Conservation (phyloP, 1,139 yeast species). For the Taiozyma sp. region DNA sequence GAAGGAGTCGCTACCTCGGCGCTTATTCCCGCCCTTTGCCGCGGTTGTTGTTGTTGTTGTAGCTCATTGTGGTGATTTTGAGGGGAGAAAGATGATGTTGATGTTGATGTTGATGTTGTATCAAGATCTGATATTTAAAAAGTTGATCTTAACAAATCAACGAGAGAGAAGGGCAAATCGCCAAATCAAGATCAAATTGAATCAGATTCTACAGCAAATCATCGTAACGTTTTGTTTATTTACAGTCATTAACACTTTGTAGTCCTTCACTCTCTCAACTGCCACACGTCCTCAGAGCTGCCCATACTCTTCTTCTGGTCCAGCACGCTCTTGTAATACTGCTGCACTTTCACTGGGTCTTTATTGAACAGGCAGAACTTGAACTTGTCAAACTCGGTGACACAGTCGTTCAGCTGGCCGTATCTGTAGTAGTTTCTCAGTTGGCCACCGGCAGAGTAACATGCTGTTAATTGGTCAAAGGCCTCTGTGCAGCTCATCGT, state of each 20-base stretch:
- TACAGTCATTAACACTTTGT: not conserved
- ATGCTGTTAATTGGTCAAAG: conserved; percentile 77
- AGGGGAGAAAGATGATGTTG: not conserved
- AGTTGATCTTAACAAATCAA: no score
- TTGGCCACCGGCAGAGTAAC: conserved; percentile 90
- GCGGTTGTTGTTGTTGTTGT: not conserved
- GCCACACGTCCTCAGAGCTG: conserved; percentile 83
- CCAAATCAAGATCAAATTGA: no score
- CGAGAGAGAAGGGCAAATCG: no score
- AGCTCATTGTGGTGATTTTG: not conserved
- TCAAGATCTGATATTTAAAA: not conserved
- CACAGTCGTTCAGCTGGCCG: conserved; percentile 72
- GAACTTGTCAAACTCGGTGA: conserved; percentile 63
- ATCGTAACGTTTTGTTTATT: not conserved
- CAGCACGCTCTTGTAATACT: conserved; percentile 60
- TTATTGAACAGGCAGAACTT: conserved; percentile 73
- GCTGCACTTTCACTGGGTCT: conserved; percentile 52
- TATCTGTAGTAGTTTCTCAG: conserved; percentile 74
- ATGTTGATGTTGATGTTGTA: not conserved
- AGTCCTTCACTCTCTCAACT: conserved; percentile 24
- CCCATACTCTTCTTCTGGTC: conserved; percentile 60
- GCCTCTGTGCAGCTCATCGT: conserved; percentile 73
- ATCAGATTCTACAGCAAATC: not conserved
- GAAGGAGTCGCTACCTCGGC: not conserved
- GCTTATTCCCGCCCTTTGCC: not conserved